Conservation (phyloP, 192 early-diverging fungal genomes). For the Pecoramyces ruminantium region DNA sequence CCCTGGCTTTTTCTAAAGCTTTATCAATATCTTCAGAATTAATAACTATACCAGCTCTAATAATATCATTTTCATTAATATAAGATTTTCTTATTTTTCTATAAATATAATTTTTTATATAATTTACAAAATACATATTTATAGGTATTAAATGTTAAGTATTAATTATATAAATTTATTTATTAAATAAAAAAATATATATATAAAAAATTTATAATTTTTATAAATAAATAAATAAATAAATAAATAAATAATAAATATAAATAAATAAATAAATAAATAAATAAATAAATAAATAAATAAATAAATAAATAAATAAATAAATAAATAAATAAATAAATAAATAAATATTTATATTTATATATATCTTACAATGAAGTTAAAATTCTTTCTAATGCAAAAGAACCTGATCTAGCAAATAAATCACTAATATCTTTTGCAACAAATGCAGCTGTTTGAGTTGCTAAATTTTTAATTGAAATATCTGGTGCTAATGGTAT, state of each 20-base stretch:
- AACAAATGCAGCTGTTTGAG: conserved; percentile 83
- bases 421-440: conserved; percentile 68
- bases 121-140: too few relatives aligned
- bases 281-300: too few relatives aligned
- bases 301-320: too few relatives aligned
- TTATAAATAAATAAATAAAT: too few relatives aligned
- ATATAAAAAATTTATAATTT: background rate
- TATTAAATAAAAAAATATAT: too few relatives aligned
- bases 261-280: too few relatives aligned
- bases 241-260: too few relatives aligned
- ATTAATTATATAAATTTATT: too few relatives aligned
- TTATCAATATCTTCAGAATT: conserved; percentile 63
- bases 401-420: conserved; percentile 43
- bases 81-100: conserved; percentile 10
- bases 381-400: conserved; percentile 4
- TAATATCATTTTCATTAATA: conserved; percentile 30
- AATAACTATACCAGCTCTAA: conserved; percentile 51
- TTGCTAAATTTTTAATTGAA: conserved; percentile 50
- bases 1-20: conserved; percentile 60
- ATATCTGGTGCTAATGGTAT: conserved; percentile 60
- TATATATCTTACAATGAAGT: conserved; percentile 4
- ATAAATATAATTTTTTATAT: background rate
- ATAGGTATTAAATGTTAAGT: too few relatives aligned
- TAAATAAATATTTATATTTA: background rate
- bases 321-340: too few relatives aligned